Evolutionary conservation across 768 basidiomycete species (phyloP).

Genomic region (Fomitopsis serialis): DNA sequence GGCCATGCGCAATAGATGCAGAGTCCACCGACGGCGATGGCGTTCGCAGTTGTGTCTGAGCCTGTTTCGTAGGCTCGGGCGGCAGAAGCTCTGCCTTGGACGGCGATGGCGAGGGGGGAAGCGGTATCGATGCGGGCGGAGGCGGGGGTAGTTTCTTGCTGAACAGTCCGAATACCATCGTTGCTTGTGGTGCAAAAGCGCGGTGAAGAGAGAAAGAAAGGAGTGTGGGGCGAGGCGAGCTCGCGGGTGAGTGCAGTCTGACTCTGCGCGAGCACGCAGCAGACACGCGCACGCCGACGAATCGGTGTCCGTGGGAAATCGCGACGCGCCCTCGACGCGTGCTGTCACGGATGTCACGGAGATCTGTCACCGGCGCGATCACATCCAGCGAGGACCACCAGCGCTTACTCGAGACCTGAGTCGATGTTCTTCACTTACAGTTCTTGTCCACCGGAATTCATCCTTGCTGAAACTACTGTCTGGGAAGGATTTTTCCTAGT

Average conservation of each 20-base stretch:
- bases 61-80: conserved; percentile 4
- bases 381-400: too few relatives aligned
- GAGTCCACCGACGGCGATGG: conserved; percentile 45
- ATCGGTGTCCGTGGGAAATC: background rate
- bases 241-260: background rate
- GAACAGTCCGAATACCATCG: conserved; percentile 27
- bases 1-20: conserved; percentile 13
- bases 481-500: too few relatives aligned
- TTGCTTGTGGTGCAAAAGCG: background rate
- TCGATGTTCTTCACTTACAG: too few relatives aligned
- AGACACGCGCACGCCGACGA: background rate
- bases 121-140: conserved; percentile 9
- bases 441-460: too few relatives aligned
- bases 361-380: background rate
- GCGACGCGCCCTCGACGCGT: conserved; percentile 4
- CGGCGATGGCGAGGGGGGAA: conserved; percentile 9
- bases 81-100: conserved; percentile 1
- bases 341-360: background rate
- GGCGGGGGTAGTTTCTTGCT: conserved; percentile 12
- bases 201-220: background rate
- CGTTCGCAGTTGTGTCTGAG: conserved; percentile 40
- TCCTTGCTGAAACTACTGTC: too few relatives aligned
- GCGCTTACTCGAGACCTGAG: too few relatives aligned
- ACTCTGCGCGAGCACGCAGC: background rate
- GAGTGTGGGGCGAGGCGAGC: background rate